Percentiles rank a stretch among this genome's conserved stretches.
These are phyloP conservation scores for Cladosporium phlei DNA, from an alignment of 2,329 filamentous ascomycete species.

Conservation along the genomic window DNA sequence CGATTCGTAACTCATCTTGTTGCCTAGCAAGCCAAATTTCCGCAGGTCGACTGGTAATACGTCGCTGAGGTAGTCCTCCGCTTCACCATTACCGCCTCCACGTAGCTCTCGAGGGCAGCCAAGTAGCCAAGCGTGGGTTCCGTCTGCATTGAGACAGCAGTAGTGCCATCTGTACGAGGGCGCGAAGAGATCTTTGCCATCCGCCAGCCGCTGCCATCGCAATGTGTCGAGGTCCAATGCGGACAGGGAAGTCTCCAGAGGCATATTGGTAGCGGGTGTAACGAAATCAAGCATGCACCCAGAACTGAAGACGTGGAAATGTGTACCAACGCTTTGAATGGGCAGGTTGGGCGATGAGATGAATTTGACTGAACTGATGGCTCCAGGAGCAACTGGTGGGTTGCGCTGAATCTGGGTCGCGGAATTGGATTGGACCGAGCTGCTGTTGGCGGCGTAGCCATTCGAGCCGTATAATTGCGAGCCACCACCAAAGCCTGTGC, in stretches of 20 bases:
- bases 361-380: constrained; percentile 87
- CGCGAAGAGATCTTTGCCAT: constrained; percentile 89
- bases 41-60: constrained; percentile 91
- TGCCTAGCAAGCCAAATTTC: constrained; percentile 84
- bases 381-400: constrained; percentile 65
- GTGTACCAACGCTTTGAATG: constrained; percentile 81
- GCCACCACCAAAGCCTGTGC: neutral
- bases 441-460: constrained; percentile 69
- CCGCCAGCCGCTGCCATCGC: constrained; percentile 91
- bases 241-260: constrained; percentile 84
- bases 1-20: constrained; percentile 49
- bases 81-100: constrained; percentile 62
- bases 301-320: constrained; percentile 93
- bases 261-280: constrained; percentile 82
- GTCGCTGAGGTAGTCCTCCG: constrained; percentile 90
- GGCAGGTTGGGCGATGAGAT: constrained; percentile 81
- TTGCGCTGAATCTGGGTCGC: constrained; percentile 40
- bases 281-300: constrained; percentile 91
- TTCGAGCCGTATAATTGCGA: constrained; percentile 31
- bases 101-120: constrained; percentile 77
- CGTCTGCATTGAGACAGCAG: constrained; percentile 90
- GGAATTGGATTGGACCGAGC: constrained; percentile 54
- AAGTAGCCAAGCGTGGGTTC: constrained; percentile 94
- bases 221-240: constrained; percentile 81
- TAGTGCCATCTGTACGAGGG: constrained; percentile 96